Percentiles rank a stretch among this genome's conserved stretches.
Evolutionary conservation across 495 filamentous ascomycete genomes (phyloP).

Genomic region (Penicillium cinerascens): DNA sequence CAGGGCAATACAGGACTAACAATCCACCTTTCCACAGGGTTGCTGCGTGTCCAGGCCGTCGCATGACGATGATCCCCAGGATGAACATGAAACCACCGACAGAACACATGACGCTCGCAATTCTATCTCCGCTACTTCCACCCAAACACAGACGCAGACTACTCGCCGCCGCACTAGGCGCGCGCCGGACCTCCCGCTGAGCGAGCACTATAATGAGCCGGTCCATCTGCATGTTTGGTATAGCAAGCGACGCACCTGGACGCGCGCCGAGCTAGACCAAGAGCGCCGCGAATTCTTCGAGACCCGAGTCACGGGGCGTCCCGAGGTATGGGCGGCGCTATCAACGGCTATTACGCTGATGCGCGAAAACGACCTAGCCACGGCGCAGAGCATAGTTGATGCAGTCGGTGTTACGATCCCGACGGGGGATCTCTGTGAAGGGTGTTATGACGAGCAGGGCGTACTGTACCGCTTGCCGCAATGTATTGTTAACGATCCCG

Average conservation of each 20-base stretch:
- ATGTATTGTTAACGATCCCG: slow-evolving; percentile 72
- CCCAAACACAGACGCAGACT: slow-evolving; percentile 1
- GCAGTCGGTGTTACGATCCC: slow-evolving; percentile 79
- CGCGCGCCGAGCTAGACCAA: slow-evolving; percentile 42
- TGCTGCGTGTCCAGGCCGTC: slow-evolving; percentile 39
- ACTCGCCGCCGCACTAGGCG: slow-evolving; percentile 14
- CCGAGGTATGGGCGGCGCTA: slow-evolving; percentile 76
- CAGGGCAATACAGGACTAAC: background rate
- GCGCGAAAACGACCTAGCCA: slow-evolving; percentile 56
- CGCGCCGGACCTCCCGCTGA: slow-evolving; percentile 26
- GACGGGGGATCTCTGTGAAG: slow-evolving; percentile 65
- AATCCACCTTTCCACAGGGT: slow-evolving; percentile 21
- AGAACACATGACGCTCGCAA: slow-evolving; percentile 12
- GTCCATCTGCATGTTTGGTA: slow-evolving; percentile 50
- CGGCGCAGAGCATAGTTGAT: slow-evolving; percentile 72
- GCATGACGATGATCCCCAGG: slow-evolving; percentile 29
- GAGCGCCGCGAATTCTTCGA: slow-evolving; percentile 72
- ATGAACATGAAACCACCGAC: slow-evolving; percentile 11
- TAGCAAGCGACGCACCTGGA: slow-evolving; percentile 52
- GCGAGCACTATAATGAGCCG: slow-evolving; percentile 50
- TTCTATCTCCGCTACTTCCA: slow-evolving; percentile 5
- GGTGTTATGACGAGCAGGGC: slow-evolving; percentile 75
- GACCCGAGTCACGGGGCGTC: slow-evolving; percentile 71
- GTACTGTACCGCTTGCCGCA: slow-evolving; percentile 72
- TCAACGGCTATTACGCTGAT: slow-evolving; percentile 62